These are phyloP conservation scores for Trichoderma semiorbis DNA, from an alignment of 2,329 filamentous ascomycete species.

Conservation along the genomic window DNA sequence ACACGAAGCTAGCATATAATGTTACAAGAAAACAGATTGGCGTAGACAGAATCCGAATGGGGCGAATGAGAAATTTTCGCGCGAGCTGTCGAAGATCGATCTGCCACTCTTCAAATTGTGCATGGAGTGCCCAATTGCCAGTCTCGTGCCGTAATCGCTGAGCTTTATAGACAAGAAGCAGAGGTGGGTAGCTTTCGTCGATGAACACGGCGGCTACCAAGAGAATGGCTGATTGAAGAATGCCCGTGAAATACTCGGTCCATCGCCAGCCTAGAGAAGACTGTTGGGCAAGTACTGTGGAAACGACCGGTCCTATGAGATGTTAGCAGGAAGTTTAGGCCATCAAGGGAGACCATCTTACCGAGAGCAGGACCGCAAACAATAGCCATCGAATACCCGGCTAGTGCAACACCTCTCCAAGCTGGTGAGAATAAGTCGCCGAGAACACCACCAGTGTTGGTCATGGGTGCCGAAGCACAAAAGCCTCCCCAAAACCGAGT, in stretches of 20 bases:
- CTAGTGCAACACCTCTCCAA: constrained; percentile 62
- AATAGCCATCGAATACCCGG: constrained; percentile 64
- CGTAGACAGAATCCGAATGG: constrained; percentile 62
- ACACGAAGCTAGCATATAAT: constrained; percentile 65
- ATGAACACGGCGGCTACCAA: constrained; percentile 55
- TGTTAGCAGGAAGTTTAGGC: not conserved
- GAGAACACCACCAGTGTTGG: constrained; percentile 66
- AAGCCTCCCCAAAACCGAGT: constrained; percentile 63
- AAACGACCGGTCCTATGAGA: constrained; percentile 44
- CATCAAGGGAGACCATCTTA: constrained; percentile 21
- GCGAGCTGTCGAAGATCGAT: constrained; percentile 57
- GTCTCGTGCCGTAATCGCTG: constrained; percentile 56
- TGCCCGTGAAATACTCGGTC: constrained; percentile 57
- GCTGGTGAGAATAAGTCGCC: constrained; percentile 61
- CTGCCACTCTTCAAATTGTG: constrained; percentile 67
- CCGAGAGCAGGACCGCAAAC: constrained; percentile 58
- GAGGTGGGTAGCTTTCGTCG: constrained; percentile 62
- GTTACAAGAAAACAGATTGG: constrained; percentile 72
- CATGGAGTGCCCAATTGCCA: constrained; percentile 67
- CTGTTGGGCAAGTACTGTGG: constrained; percentile 40
- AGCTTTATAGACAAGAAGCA: constrained; percentile 60
- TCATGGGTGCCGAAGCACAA: constrained; percentile 63
- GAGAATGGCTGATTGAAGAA: constrained; percentile 56
- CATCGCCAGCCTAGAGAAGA: constrained; percentile 52
- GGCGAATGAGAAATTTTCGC: constrained; percentile 65